Base-by-base conservation (phyloP, 305 asterid species). In the Rubia balearica region DNA sequence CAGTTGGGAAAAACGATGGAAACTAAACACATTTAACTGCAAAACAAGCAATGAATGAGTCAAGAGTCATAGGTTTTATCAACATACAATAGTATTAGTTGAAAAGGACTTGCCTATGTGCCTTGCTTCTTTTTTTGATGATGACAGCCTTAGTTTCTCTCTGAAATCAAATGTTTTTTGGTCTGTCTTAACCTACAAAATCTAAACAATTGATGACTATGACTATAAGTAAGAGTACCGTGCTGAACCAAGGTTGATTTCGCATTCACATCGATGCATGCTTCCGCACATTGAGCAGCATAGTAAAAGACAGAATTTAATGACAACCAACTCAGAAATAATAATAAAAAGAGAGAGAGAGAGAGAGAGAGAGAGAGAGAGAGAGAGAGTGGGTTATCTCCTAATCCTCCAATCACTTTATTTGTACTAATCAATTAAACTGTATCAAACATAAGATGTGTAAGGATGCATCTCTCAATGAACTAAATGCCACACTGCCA, bases 1-100 rank as follows among this genome's bases (percentile, higher is more conserved):
- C 46, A 48, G 46, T 51, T 19, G 62, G 62, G 19, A 21, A 57
- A 22, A 57, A 57, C 16, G 14, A 7, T 55, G 4, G 12, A 45
- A 45, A 45, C 43, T 57, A 11, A 21, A 30, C 42, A 13, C 30
- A 27, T 17, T 22, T 61, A 13, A 19, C 22, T 59, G 12, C 40
- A 8, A 36, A 33, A 62, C 46, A 38, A 38, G 1, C 9, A 61
- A 60, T 17, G 41, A 30, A 27, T 27, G 21, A 27, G 66, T 17
- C 48, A 62, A 51, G 22, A 62, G 13, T 6, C 67, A 16, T 62
- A 36, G 67, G 67, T 62, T 33, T 41, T 11, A 16, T 62, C 67
- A 17, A 36, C 67, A 62, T 62, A 33, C 48, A 17, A 38, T 16
- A 27, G 40, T 21, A 8, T 48, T 49, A 46, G 67, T 36, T 62